These are phyloP conservation scores for Penicillium lividum DNA, from an alignment of 495 filamentous ascomycete genomes.

Conservation along the genomic window DNA sequence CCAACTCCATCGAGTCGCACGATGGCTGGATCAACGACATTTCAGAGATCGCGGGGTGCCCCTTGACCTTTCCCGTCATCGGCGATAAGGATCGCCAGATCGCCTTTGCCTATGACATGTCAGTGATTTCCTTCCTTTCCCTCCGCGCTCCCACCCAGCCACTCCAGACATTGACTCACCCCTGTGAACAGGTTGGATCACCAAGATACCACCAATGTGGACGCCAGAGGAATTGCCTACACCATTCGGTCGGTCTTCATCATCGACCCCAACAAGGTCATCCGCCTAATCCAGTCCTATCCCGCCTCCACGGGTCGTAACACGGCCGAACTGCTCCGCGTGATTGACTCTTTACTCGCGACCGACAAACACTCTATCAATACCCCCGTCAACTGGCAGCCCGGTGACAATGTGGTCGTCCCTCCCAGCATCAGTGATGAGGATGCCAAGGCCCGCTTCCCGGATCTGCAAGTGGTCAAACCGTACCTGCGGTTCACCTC, in stretches of 20 bases:
- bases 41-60: conserved; percentile 10
- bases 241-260: conserved; percentile 12
- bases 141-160: background rate
- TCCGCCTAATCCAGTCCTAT: conserved; percentile 6
- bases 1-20: conserved; percentile 11
- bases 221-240: conserved; percentile 8
- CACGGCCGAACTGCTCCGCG: conserved; percentile 2
- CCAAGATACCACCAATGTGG: conserved; percentile 4
- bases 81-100: conserved; percentile 12
- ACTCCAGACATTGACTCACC: background rate
- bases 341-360: conserved; percentile 6
- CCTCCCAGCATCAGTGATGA: background rate
- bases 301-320: conserved; percentile 8
- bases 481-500: conserved; percentile 6
- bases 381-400: conserved; percentile 4
- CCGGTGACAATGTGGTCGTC: conserved; percentile 5
- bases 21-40: conserved; percentile 13
- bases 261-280: conserved; percentile 11
- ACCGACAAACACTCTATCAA: conserved; percentile 3
- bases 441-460: conserved; percentile 3
- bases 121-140: background rate
- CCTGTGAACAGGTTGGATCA: background rate
- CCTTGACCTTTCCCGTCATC: conserved; percentile 11
- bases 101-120: background rate
- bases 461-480: background rate